Base-by-base conservation (phyloP, 805 yeast species). In the Candida ovalis region DNA sequence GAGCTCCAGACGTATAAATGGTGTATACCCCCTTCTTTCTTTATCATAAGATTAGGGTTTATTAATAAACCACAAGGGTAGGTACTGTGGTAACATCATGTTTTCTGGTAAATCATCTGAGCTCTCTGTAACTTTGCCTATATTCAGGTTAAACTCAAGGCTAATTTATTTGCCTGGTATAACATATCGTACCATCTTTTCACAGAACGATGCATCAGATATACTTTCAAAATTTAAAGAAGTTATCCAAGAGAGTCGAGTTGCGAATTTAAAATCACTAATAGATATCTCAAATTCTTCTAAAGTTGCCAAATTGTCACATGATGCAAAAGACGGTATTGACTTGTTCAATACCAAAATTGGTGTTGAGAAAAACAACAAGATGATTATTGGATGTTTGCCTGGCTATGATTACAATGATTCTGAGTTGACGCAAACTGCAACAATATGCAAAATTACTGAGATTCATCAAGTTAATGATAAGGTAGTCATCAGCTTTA, bases 161-260 rank as follows among this genome's bases (percentile, higher is more conserved):
- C 30, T 73, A 45, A 79, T 83, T 13, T 71, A 81, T 27, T 57
- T 82, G 8, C 88, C 89, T 1, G 87, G 87, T 0, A 76, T 82
- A 37, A 70, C 81, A 22, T 83, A 82, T 63, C 75, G 78, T 47
- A 78, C 82, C n/a, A 69, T 78, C 1, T 75, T 81, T 45, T 62
- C 74, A 17, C 67, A 74, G 45, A 64, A 68, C 45, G 71, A 73
- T 44, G 84, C 81, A 1, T 70, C 75, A 10, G 68, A 73, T 3
- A 61, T 81, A 18, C 62, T 81, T 39, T 66, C 72, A 18, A 38
- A 47, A 33, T 47, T 44, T 25, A 12, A 21, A 15, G 38, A 35
- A n/a, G 7, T 35, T 18, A 35, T 35, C 5, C 38, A 15, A 13
- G 22, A 35, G 8, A 35, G 22, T 6, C 22, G 8, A 35, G 12